These are phyloP conservation scores for Deuterostichococcus epilithicus DNA, from an alignment of 139 green algal species.

Conservation along the genomic window DNA sequence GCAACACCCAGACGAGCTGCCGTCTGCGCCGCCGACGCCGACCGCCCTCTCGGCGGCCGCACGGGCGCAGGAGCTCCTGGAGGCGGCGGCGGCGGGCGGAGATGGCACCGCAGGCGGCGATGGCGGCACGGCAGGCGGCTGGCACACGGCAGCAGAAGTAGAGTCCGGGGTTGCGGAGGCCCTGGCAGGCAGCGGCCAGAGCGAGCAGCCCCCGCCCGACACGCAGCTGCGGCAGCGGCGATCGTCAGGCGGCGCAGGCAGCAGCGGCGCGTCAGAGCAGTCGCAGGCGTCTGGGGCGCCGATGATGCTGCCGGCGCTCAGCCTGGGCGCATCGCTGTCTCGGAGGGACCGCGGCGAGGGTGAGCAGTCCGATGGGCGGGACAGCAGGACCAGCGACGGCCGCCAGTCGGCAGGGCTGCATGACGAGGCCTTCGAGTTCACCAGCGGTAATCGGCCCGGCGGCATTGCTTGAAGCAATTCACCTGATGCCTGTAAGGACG, in stretches of 20 bases:
- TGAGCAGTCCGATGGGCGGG: background rate
- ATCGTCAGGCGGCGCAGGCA: background rate
- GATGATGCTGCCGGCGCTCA: background rate
- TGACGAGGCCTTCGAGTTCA: background rate
- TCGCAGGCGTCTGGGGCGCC: no score
- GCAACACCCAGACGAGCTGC: background rate
- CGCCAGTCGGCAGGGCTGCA: background rate
- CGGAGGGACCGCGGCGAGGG: no score
- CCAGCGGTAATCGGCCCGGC: no score
- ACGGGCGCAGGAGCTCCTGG: background rate
- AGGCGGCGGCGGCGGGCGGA: background rate
- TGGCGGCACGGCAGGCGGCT: no score
- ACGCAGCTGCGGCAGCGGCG: background rate
- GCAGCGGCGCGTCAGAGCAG: background rate
- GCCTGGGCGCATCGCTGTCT: background rate
- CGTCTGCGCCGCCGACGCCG: background rate
- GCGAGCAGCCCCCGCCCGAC: no score
- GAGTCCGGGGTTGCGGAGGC: no score
- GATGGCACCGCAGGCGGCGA: no score
- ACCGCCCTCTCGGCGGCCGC: background rate
- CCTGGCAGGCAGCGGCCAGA: no score
- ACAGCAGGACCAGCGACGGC: background rate
- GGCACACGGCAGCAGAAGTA: background rate
- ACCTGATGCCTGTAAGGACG: no score
- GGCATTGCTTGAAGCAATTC: no score